Base-by-base conservation (phyloP, 106 monocot species). In the Dendrobium officinale region DNA sequence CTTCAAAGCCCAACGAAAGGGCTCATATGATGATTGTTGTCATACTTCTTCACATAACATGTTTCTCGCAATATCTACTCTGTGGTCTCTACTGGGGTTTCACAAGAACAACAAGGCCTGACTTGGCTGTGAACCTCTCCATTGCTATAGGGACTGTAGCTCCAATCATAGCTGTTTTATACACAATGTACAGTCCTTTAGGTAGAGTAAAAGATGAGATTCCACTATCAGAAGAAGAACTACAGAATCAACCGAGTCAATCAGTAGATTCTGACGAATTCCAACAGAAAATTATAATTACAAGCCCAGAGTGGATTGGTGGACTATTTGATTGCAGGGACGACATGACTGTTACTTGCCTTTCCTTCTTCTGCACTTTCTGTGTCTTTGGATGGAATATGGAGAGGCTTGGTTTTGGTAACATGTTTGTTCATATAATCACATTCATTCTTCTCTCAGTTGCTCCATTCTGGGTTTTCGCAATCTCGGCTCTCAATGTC, bases 71-170 rank as follows among this genome's bases (percentile, higher is more conserved):
- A 64, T 92, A 90, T 55, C 81, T 67, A 22, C 42, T 90, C 58
- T 86, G 88, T 68, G 86, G 80, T 13, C 90, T 92, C 58, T 92
- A 80, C 83, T 92, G 92, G 92, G 90, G 54, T 8, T 90, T 78
- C 81, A 68, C 73, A 2, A 67, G 84, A 3, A 10, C 40, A 2
- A 78, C 75, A 0, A 66, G 92, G 18, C 90, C 92, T 2, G 79
- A 85, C 33, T 82, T 80, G 83, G 81, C 80, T 1, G 70, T 72
- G 27, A 75, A 82, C 73, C n/a, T 85, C 40, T 79, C 55, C 79
- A 78, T 86, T 19, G 92, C 17, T 6, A 5, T 88, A 9, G 92
- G 86, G 0, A 74, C 81, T 41, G 84, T 13, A 1, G 47, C 80
- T 0, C 92, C 90, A 6, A 54, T 90, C 9, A 54, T 86, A 43